These are phyloP conservation scores for Penicillium sp. DNA, from an alignment of 2,329 filamentous ascomycete genomes.

Conservation along the genomic window DNA sequence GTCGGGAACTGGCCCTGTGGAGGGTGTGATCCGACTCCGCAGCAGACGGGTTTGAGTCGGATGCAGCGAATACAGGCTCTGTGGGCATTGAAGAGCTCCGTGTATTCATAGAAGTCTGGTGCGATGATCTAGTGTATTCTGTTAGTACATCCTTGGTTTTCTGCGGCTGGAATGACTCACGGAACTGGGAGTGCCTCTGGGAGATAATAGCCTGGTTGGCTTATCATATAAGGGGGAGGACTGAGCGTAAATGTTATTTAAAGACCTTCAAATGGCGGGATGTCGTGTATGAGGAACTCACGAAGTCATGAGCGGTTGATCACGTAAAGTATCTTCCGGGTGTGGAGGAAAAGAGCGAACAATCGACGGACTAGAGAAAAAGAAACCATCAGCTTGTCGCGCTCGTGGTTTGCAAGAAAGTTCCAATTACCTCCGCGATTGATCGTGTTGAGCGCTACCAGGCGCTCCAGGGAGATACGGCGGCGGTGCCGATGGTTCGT, in stretches of 20 bases:
- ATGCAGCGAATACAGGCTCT: constrained; percentile 28
- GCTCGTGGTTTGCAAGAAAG: too few species aligned
- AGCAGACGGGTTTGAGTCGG: constrained; percentile 24
- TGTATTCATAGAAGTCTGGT: constrained; percentile 26
- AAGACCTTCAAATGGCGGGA: background rate
- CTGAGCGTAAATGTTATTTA: constrained; percentile 19
- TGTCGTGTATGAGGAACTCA: constrained; percentile 9
- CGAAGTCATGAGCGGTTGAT: constrained; percentile 20
- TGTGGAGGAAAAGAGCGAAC: constrained; percentile 17
- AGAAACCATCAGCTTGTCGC: background rate
- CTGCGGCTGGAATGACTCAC: constrained; percentile 22
- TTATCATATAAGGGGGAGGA: constrained; percentile 34
- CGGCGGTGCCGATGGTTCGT: constrained; percentile 7
- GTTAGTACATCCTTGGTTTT: constrained; percentile 10
- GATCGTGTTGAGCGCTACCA: constrained; percentile 12
- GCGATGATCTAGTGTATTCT: constrained; percentile 18
- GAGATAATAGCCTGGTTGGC: constrained; percentile 36
- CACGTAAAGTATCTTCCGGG: constrained; percentile 7
- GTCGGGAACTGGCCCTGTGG: constrained; percentile 70
- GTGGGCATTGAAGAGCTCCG: constrained; percentile 25
- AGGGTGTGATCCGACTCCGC: constrained; percentile 52
- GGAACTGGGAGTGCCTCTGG: constrained; percentile 30
- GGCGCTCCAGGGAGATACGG: constrained; percentile 14
- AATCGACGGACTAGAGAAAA: constrained; percentile 13
- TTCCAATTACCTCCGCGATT: constrained; percentile 16